Evolutionary conservation across 345 rosid species (phyloP).

Genomic region (Eucalyptus tenuipes): DNA sequence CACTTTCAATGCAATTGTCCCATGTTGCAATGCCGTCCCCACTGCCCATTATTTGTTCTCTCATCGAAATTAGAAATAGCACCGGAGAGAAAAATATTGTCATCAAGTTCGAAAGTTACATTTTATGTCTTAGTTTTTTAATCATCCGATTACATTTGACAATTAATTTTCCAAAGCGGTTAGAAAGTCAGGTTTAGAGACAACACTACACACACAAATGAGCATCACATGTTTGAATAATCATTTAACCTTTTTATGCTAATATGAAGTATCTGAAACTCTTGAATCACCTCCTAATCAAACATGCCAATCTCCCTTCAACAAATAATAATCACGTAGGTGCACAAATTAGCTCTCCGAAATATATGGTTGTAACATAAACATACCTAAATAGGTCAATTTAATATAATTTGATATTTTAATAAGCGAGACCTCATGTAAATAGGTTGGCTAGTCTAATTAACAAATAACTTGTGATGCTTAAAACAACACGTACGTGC

Average conservation of each 20-base stretch:
- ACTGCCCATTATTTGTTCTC: neutral
- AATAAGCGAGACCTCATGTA: neutral
- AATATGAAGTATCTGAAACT: neutral
- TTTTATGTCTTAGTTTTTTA: neutral
- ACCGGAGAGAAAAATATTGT: neutral
- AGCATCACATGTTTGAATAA: neutral
- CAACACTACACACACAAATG: neutral
- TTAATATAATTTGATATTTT: neutral
- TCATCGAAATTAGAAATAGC: neutral
- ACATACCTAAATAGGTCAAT: neutral
- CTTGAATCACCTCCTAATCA: neutral
- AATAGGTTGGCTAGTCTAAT: neutral
- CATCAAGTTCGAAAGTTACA: neutral
- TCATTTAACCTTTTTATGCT: neutral
- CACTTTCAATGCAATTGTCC: neutral
- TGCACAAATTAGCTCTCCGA: neutral
- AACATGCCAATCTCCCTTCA: neutral
- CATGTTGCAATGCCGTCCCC: neutral
- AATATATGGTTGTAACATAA: neutral
- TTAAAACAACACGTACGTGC: neutral
- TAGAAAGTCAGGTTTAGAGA: neutral
- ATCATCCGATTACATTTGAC: neutral
- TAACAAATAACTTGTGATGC: neutral
- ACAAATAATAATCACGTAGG: neutral
- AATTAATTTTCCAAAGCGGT: neutral